Conservation (phyloP, 2,329 filamentous ascomycete species). For the Fusarium devonianum region DNA sequence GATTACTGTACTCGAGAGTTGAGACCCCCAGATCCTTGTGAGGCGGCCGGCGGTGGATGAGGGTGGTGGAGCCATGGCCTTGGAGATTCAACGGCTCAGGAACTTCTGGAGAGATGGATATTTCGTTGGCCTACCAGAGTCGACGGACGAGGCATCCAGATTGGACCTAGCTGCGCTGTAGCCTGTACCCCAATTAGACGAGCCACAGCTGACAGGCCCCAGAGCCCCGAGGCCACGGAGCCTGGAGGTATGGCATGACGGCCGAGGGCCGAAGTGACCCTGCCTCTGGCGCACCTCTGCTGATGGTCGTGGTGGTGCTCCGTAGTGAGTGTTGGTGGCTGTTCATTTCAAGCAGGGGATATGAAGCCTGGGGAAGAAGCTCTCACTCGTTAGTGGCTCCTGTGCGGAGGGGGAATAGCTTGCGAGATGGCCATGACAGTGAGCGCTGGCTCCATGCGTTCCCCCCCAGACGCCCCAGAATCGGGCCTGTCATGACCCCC, state of each 20-base stretch:
- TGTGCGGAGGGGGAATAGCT: no score
- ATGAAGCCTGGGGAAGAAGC: conserved; percentile 6
- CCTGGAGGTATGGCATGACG: conserved; percentile 22
- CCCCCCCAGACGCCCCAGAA: conserved; percentile 2
- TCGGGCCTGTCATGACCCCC: conserved; percentile 16
- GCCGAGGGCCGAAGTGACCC: conserved; percentile 18
- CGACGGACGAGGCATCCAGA: conserved; percentile 18
- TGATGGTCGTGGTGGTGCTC: conserved; percentile 25
- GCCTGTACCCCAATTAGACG: conserved; percentile 21
- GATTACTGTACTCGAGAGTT: conserved; percentile 21
- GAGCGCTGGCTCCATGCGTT: not conserved
- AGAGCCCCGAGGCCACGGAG: conserved; percentile 9
- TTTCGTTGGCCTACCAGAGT: conserved; percentile 28
- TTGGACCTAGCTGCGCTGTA: conserved; percentile 20
- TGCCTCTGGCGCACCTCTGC: conserved; percentile 16
- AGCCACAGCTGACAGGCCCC: conserved; percentile 19
- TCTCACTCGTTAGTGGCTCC: not conserved
- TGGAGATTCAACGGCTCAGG: conserved; percentile 29
- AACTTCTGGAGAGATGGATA: conserved; percentile 37
- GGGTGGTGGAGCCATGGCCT: conserved; percentile 39
- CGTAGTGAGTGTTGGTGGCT: conserved; percentile 6
- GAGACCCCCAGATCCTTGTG: conserved; percentile 39
- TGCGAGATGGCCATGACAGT: not conserved
- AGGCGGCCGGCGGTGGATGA: conserved; percentile 33
- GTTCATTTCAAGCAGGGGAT: conserved; percentile 18